Conservation (phyloP, 495 filamentous ascomycete genomes). For the Parathielavia appendiculata region DNA sequence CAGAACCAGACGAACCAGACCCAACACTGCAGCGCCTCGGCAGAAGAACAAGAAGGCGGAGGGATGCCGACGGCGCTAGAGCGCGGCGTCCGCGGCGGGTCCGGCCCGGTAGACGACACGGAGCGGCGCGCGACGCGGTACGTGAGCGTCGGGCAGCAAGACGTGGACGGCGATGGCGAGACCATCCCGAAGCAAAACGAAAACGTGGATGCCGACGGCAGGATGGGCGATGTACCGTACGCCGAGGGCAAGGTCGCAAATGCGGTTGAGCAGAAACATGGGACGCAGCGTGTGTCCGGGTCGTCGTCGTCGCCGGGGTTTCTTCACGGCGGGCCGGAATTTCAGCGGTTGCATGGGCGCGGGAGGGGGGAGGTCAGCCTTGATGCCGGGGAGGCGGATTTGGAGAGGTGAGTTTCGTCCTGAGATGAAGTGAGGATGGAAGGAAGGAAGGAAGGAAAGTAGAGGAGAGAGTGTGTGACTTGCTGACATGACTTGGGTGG, state of each 20-base stretch:
- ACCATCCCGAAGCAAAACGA: slow-evolving; percentile 22
- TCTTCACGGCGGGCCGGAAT: background rate
- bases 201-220: slow-evolving; percentile 46
- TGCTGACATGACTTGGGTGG: no score
- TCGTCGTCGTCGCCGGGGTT: no score
- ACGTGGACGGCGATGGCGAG: no score
- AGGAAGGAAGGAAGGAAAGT: background rate
- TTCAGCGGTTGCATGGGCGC: slow-evolving; percentile 16
- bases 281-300: background rate
- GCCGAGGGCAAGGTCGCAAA: slow-evolving; percentile 53
- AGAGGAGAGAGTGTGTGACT: no score
- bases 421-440: background rate
- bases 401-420: slow-evolving; percentile 35
- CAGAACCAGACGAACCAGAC: slow-evolving; percentile 19
- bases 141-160: background rate
- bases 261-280: slow-evolving; percentile 38
- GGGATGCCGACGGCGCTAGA: slow-evolving; percentile 32
- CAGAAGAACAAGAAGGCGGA: background rate
- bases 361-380: slow-evolving; percentile 25
- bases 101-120: slow-evolving; percentile 20
- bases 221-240: slow-evolving; percentile 49
- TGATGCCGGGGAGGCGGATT: slow-evolving; percentile 34
- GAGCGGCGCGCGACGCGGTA: slow-evolving; percentile 19
- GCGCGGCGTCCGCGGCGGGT: slow-evolving; percentile 34
- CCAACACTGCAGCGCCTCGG: no score